Percentiles rank a stretch among this genome's conserved stretches.
Conservation (phyloP, 768 basidiomycete species). For the Mycena belliarum region DNA sequence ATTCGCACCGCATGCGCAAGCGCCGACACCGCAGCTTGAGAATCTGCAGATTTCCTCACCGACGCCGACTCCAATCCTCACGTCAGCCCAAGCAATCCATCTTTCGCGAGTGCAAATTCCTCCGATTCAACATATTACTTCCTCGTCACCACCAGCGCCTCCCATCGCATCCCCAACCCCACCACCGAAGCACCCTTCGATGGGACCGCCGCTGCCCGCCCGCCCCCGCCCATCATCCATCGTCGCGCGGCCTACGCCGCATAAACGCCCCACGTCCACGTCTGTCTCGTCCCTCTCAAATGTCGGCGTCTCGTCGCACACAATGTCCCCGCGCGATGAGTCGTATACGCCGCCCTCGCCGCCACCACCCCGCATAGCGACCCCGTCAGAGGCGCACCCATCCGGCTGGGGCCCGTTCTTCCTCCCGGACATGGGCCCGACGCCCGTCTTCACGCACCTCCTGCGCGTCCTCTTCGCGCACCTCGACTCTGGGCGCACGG, state of each 20-base stretch:
- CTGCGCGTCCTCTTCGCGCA: constrained; percentile 10
- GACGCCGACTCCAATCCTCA: too few relatives aligned
- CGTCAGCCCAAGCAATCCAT: too few relatives aligned
- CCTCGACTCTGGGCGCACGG: constrained; percentile 13
- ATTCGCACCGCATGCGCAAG: too few relatives aligned
- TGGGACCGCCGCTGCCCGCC: neutral
- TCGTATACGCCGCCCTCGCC: neutral
- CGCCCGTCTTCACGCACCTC: neutral
- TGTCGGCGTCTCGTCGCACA: neutral
- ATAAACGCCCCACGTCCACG: neutral
- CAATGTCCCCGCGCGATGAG: neutral
- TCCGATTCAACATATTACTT: too few relatives aligned
- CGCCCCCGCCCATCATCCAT: too few relatives aligned
- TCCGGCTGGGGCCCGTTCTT: constrained; percentile 17
- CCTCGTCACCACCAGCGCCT: too few relatives aligned
- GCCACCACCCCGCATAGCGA: neutral
- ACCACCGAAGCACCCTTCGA: neutral
- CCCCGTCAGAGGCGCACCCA: too few relatives aligned
- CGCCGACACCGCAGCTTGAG: too few relatives aligned
- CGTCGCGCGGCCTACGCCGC: too few relatives aligned
- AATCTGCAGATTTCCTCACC: too few relatives aligned
- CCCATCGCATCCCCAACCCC: too few relatives aligned
- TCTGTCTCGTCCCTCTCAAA: neutral
- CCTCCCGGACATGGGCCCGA: constrained; percentile 5
- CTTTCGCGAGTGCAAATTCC: too few relatives aligned